These are phyloP conservation scores for Pythium chondricola DNA, from an alignment of 352 stramenopile genomes.

Conservation along the genomic window DNA sequence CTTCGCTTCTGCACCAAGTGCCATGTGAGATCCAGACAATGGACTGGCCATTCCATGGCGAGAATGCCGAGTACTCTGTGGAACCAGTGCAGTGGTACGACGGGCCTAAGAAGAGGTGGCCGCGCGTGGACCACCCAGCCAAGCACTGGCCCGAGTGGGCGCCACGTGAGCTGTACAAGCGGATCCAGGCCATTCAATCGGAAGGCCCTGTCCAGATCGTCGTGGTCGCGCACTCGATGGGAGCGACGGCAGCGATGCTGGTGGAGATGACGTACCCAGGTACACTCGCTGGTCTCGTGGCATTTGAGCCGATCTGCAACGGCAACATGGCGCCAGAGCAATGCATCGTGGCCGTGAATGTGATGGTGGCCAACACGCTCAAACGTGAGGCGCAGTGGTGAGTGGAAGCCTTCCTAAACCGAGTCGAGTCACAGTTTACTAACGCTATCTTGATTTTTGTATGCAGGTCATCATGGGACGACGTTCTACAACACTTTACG, in stretches of 20 bases:
- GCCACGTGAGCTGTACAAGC: constrained; percentile 8
- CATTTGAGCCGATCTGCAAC: constrained; percentile 33
- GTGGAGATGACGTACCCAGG: constrained; percentile 26
- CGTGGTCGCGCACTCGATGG: constrained; percentile 9
- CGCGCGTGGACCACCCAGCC: constrained; percentile 2
- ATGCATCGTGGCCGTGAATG: background rate
- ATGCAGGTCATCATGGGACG: background rate
- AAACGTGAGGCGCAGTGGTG: background rate
- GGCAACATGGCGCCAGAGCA: constrained; percentile 1
- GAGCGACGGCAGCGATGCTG: constrained; percentile 22
- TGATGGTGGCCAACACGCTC: constrained; percentile 3
- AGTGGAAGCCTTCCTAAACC: background rate
- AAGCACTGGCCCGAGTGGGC: constrained; percentile 5
- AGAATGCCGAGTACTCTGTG: constrained; percentile 20
- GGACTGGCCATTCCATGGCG: constrained; percentile 31
- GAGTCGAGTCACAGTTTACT: background rate
- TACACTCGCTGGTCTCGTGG: constrained; percentile 22
- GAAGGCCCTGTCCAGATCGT: background rate
- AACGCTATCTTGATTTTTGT: background rate
- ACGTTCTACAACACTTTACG: constrained; percentile 22
- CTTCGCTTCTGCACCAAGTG: constrained; percentile 12
- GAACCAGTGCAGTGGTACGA: constrained; percentile 11
- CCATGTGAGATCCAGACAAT: constrained; percentile 21
- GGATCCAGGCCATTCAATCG: background rate
- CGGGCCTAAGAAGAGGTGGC: background rate